Base-by-base conservation (phyloP, 148 eudicot species). In the Chenopodium suecicum region DNA sequence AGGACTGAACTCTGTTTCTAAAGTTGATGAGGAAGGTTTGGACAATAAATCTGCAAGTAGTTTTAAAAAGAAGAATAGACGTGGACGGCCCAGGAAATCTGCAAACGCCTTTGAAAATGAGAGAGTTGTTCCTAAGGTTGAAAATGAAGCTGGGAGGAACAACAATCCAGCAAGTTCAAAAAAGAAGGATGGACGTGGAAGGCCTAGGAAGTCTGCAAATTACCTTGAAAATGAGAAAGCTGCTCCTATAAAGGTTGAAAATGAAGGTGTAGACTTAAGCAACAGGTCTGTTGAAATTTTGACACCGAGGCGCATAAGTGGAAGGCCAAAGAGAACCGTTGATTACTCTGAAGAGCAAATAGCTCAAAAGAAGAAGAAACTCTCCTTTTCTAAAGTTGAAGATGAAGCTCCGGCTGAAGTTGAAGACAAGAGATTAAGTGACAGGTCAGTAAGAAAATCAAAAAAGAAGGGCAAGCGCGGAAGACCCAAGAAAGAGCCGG, bases 381-480 rank as follows among this genome's bases (percentile, higher is more conserved):
- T 78, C 72, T 74, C 79, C n/a, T 75, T 47, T 70, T 31, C 34
- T 67, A 78, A 67, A 62, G 52, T 64, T 34, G 79, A 72, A 17
- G 73, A 60, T 76, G 78, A 62, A 66, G 8, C n/a, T 50, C 70
- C 22, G 71, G 67, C 23, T 76, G 85, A 60, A 41, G 80, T 41
- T 16, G 65, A 76, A 34, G 70, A 78, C 25, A 76, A 76, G 37
- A 77, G 62, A 73, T 16, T 73, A 64, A 64, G 69, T 48, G 70
- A 47, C 70, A n/a, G 23, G 41, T 17, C 44, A 41, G 75, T 41
- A 22, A 63, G 69, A 71, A 74, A 54, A 25, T 46, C 63, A 29
- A 77, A 77, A 44, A 79, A 54, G 71, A 82, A 84, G 75, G 80
- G 78, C 11, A 81, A 79, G 83, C 90, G 86, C 63, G 90, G 88